Base-by-base conservation (phyloP, 2,329 filamentous ascomycete genomes). In the Hansfordia pulvinata region DNA sequence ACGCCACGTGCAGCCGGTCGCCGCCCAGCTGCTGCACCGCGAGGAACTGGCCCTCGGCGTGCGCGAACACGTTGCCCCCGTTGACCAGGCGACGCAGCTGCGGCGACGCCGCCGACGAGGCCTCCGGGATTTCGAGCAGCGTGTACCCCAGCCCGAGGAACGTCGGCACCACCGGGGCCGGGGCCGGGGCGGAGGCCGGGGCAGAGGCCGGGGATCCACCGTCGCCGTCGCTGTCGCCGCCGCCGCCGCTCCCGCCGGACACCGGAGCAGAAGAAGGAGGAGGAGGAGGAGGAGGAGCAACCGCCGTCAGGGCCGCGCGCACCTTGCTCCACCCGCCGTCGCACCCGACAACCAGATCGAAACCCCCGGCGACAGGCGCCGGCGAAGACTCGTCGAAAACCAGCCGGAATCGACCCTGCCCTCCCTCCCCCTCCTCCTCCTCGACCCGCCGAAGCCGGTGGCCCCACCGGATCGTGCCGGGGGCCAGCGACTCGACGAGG, bases 21-120 rank as follows among this genome's bases (percentile, higher is more conserved):
- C 69, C 57, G 19, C 66, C 66, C 36, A 57, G 49, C 30, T 58
- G 54, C 43, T 67, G 62, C 10, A 43, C 39, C 7, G 45, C 36
- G 9, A 69, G 30, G 19, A 52, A 48, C 27, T 52, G 47, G 8
- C 56, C 56, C 14, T 62, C 55, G 9, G 43, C 43, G 30, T 53
- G 50, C 3, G 50, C 52, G 35, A 67, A 67, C 10, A 60, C 15
- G 33, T 46, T 60, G 9, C 64, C 65, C 4, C 55, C 44, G 26
- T 66, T 64, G 24, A 67, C 54, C 6, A 56, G 39, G 26, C 53
- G 46, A 32, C 48, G 40, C 1, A 69, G 41, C 25, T 56, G 53
- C 0, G 61, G 60, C 0, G 59, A n/a, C n/a, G n/a, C 56, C 6
- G 43, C 48, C 1, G 42, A 41, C 23, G 56, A 52, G 0, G 55